phyloP scores from a whole-genome alignment of 192 early-diverging fungal genomes.

The Coemansia sp. region DNA sequence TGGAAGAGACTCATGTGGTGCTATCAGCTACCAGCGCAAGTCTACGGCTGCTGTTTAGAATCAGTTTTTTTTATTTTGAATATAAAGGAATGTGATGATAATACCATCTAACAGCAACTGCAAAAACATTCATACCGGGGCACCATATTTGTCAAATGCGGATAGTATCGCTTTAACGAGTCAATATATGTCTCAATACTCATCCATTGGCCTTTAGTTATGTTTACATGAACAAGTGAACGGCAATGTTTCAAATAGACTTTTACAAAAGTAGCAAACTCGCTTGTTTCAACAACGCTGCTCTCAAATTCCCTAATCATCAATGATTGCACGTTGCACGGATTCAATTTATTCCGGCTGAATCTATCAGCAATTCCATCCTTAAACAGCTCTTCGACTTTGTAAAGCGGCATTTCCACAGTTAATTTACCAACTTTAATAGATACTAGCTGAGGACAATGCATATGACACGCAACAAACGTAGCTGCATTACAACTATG shows the following conservation, averaged over 20 bases:
- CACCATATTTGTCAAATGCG: neutral
- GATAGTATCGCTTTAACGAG: neutral
- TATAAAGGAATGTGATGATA: too few species aligned
- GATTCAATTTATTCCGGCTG: too few species aligned
- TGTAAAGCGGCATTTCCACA: too few species aligned
- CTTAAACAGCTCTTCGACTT: neutral
- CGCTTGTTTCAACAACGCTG: neutral
- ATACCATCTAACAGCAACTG: too few species aligned
- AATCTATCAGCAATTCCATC: neutral
- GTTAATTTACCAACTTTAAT: neutral
- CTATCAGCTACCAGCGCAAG: constrained; percentile 49
- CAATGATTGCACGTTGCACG: neutral
- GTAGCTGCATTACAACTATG: neutral
- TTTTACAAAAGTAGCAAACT: neutral
- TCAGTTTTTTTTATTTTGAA: neutral
- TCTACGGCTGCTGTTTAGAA: neutral
- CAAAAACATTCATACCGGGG: neutral
- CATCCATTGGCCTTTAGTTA: neutral
- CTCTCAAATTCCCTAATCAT: neutral
- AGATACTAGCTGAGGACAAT: neutral
- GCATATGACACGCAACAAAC: neutral
- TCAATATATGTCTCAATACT: neutral
- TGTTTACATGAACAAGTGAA: neutral
- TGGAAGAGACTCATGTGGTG: constrained; percentile 39
- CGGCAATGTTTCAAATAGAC: neutral